Conservation (phyloP, 202 grass and related monocot genomes). For the Eragrostis tef region DNA sequence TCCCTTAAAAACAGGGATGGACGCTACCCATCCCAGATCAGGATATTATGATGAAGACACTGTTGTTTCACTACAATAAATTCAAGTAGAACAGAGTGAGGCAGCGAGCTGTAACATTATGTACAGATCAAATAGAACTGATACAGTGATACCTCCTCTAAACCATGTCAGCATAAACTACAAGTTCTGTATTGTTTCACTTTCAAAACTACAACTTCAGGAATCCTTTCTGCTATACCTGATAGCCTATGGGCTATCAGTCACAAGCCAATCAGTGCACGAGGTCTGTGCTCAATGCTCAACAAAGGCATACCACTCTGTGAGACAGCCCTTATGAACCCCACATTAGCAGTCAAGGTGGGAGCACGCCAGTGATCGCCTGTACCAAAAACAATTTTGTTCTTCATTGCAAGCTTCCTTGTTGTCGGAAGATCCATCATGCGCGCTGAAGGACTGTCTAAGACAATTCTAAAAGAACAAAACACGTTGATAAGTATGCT, state of each 20-base stretch:
- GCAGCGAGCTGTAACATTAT: background rate
- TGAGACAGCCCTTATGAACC: conserved; percentile 77
- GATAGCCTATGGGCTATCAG: background rate
- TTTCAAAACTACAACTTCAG: background rate
- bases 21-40: too few species aligned
- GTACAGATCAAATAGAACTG: conserved; percentile 10
- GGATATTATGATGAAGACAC: background rate
- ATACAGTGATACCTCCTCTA: background rate
- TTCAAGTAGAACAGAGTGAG: conserved; percentile 13
- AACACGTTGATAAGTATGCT: conserved; percentile 19
- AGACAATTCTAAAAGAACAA: conserved; percentile 59
- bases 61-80: conserved; percentile 18
- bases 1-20: too few species aligned
- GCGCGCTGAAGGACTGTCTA: conserved; percentile 70
- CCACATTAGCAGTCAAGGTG: conserved; percentile 87
- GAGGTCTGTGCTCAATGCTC: conserved; percentile 77
- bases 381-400: conserved; percentile 87
- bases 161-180: background rate
- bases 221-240: conserved; percentile 17
- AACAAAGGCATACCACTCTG: conserved; percentile 76
- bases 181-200: background rate
- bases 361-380: conserved; percentile 82
- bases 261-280: conserved; percentile 71
- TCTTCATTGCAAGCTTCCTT: conserved; percentile 77
- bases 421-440: conserved; percentile 80